These are phyloP conservation scores for Anthoceros angustus DNA, from an alignment of 225 moss, liverwort and hornwort species.

Conservation along the genomic window DNA sequence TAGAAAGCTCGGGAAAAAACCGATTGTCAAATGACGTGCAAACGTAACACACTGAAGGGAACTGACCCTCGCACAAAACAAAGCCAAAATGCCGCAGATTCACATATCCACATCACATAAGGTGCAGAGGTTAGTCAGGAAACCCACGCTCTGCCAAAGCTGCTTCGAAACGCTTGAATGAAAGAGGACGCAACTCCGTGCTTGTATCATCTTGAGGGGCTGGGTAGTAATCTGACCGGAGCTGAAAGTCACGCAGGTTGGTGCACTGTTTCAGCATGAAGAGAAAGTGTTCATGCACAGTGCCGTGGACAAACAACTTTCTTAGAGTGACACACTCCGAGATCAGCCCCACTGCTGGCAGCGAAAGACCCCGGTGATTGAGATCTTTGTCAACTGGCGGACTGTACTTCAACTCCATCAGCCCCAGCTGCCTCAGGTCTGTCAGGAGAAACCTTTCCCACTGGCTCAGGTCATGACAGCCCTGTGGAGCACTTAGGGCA, in stretches of 20 bases:
- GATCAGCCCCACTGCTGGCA: conserved; percentile 59
- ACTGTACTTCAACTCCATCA: conserved; percentile 61
- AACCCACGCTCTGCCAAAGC: conserved; percentile 43
- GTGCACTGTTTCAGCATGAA: conserved; percentile 44
- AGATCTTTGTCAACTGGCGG: conserved; percentile 73
- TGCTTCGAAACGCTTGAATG: conserved; percentile 67
- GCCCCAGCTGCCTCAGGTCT: conserved; percentile 31
- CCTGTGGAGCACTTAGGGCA: conserved; percentile 53
- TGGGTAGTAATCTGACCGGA: conserved; percentile 84
- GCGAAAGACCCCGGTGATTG: conserved; percentile 42
- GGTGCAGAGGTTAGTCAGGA: conserved; percentile 27
- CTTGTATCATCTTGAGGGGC: conserved; percentile 51
- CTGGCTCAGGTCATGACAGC: conserved; percentile 43
- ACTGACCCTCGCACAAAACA: background rate
- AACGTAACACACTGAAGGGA: too few relatives aligned
- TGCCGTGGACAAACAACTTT: conserved; percentile 74
- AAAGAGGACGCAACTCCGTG: conserved; percentile 42
- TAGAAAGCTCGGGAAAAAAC: too few relatives aligned
- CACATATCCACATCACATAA: background rate
- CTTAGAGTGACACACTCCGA: conserved; percentile 48
- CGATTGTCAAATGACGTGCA: too few relatives aligned
- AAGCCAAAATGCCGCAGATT: background rate
- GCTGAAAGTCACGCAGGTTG: conserved; percentile 60
- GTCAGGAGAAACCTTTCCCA: conserved; percentile 71
- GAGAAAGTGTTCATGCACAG: conserved; percentile 67